Percentiles rank a stretch among this genome's conserved stretches.
Conservation (phyloP, 129 eudicot species). For the Pulicaria dysenterica region DNA sequence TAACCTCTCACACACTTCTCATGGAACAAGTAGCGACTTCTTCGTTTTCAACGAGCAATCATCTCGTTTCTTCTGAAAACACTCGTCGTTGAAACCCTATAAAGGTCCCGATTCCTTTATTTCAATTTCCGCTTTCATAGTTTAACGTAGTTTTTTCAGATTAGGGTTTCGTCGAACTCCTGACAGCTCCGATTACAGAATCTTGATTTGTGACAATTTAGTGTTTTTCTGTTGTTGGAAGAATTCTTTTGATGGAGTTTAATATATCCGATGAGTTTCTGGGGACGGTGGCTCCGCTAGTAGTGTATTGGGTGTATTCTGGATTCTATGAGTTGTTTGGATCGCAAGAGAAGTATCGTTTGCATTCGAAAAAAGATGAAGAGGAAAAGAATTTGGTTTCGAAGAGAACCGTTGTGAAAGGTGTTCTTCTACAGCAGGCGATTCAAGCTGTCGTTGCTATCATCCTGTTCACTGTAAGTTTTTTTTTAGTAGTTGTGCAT, state of each 20-base stretch:
- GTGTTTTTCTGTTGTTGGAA: neutral
- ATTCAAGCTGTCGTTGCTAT: conserved; percentile 74
- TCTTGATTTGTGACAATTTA: neutral
- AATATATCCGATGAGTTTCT: conserved; percentile 68
- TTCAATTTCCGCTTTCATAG: neutral
- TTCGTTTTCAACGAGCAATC: conserved; percentile 23
- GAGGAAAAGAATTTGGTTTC: conserved; percentile 78
- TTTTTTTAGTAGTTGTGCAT: neutral
- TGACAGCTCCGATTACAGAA: neutral
- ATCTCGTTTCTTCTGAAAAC: neutral
- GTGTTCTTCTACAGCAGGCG: conserved; percentile 79
- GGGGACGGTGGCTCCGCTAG: conserved; percentile 77
- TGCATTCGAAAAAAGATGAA: conserved; percentile 68
- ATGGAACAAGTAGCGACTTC: conserved; percentile 7
- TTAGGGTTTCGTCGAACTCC: conserved; percentile 22
- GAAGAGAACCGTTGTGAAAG: conserved; percentile 57
- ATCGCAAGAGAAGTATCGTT: conserved; percentile 59
- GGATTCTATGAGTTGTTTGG: conserved; percentile 68
- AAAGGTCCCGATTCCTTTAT: conserved; percentile 1
- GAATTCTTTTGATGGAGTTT: conserved; percentile 33
- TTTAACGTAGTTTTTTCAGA: conserved; percentile 5
- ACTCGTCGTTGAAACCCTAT: conserved; percentile 24
- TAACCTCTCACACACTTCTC: conserved; percentile 1
- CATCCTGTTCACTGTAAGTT: conserved; percentile 66
- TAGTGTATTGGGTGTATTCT: conserved; percentile 79